Conservation (phyloP, 768 basidiomycete species). For the Serendipita sp. region DNA sequence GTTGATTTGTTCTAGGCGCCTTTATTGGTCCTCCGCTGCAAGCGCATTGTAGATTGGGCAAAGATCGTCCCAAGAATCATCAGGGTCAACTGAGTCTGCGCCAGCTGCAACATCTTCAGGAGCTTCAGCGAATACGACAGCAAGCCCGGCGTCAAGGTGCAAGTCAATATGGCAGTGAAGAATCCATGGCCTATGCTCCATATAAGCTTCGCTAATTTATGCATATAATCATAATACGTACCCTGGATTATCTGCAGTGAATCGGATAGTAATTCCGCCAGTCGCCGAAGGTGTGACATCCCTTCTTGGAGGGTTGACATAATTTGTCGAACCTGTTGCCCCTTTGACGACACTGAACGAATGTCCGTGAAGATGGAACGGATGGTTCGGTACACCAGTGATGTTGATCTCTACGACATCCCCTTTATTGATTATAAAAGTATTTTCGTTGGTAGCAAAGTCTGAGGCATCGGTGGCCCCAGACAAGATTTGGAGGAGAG, state of each 20-base stretch:
- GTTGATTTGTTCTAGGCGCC: too few species aligned
- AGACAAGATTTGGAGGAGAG: conserved; percentile 2
- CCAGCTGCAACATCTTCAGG: not conserved
- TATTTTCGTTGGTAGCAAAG: conserved; percentile 8
- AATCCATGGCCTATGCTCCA: not conserved
- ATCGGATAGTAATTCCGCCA: not conserved
- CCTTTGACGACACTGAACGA: conserved; percentile 4
- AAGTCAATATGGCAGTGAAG: conserved; percentile 5
- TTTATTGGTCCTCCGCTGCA: not conserved
- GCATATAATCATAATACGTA: not conserved
- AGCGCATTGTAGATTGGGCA: conserved; percentile 3
- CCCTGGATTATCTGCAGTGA: conserved; percentile 1
- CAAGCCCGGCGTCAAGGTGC: conserved; percentile 4
- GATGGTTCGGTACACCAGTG: not conserved
- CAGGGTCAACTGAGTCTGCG: not conserved
- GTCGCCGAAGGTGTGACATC: not conserved
- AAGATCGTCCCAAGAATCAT: not conserved
- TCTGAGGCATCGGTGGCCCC: not conserved
- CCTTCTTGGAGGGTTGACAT: conserved; percentile 4
- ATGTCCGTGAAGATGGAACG: conserved; percentile 2
- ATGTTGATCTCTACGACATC: not conserved
- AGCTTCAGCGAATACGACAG: conserved; percentile 3
- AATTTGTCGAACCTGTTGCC: not conserved
- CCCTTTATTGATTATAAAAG: conserved; percentile 4
- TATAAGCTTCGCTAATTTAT: not conserved